A percentile compares a stretch with the other conserved stretches of the same genome.
Evolutionary conservation across 2,329 filamentous ascomycete genomes (phyloP).

Genomic region (Clathrospora elynae): DNA sequence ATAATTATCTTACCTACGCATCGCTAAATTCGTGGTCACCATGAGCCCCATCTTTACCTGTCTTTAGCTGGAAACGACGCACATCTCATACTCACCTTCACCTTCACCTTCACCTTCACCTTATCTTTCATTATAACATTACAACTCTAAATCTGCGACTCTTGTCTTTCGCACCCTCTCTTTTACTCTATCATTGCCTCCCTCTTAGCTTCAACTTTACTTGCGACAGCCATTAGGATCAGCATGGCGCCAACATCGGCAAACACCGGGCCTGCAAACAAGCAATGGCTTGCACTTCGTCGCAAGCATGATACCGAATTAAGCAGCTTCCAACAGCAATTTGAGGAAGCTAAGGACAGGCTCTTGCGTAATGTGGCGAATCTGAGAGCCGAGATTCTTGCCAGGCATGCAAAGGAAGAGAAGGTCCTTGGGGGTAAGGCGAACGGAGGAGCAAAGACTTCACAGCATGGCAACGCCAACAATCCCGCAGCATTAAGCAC

Average conservation of each 20-base stretch:
- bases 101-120: constrained; percentile 4
- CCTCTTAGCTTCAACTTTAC: background rate
- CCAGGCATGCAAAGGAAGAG: constrained; percentile 14
- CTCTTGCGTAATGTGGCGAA: constrained; percentile 3
- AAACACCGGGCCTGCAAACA: background rate
- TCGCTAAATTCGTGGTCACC: background rate
- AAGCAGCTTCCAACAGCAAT: background rate
- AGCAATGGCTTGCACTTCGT: constrained; percentile 7
- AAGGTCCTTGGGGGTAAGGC: constrained; percentile 11
- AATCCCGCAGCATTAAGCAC: too few relatives aligned
- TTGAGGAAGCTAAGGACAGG: background rate
- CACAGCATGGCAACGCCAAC: too few relatives aligned
- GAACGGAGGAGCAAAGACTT: constrained; percentile 1
- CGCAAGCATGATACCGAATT: constrained; percentile 5
- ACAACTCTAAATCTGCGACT: background rate
- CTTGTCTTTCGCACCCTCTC: background rate
- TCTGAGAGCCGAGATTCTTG: background rate
- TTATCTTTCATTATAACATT: background rate
- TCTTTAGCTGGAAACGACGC: background rate
- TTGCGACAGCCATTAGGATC: background rate
- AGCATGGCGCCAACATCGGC: constrained; percentile 1
- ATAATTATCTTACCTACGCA: background rate
- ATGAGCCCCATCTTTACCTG: background rate
- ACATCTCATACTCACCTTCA: background rate
- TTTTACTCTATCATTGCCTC: background rate